Evolutionary conservation across 192 early-diverging fungal species (phyloP).

Genomic region (Pecoramyces ruminantium): DNA sequence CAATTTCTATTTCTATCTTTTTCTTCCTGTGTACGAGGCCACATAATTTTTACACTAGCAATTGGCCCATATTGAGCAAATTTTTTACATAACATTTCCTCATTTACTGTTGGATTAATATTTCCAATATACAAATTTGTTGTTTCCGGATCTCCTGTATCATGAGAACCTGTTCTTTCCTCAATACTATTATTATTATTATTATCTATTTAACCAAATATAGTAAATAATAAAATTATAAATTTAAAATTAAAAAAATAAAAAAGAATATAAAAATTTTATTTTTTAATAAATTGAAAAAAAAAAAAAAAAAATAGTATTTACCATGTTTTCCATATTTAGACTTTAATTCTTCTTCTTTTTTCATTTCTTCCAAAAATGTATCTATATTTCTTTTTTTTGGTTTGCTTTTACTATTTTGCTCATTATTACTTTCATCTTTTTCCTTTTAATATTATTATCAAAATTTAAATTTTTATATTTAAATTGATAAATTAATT

Average conservation of each 20-base stretch:
- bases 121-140: constrained; percentile 79
- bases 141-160: constrained; percentile 51
- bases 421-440: neutral
- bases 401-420: constrained; percentile 21
- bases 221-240: no score
- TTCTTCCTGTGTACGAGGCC: constrained; percentile 76
- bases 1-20: constrained; percentile 56
- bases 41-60: constrained; percentile 87
- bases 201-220: no score
- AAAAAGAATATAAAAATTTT: no score
- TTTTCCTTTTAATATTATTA: neutral
- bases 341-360: constrained; percentile 15
- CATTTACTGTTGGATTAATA: constrained; percentile 52
- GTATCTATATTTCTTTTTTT: constrained; percentile 66
- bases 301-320: no score
- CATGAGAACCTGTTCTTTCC: constrained; percentile 30
- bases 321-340: constrained; percentile 5
- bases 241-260: no score
- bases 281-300: no score
- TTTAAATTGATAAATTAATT: no score
- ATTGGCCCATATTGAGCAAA: constrained; percentile 75
- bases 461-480: no score
- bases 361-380: constrained; percentile 71
- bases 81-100: constrained; percentile 47
- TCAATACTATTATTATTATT: constrained; percentile 4